A percentile compares a stretch with the other conserved stretches of the same genome.
phyloP scores from a whole-genome alignment of 2,329 filamentous ascomycete species.

The Neurospora crassa region DNA sequence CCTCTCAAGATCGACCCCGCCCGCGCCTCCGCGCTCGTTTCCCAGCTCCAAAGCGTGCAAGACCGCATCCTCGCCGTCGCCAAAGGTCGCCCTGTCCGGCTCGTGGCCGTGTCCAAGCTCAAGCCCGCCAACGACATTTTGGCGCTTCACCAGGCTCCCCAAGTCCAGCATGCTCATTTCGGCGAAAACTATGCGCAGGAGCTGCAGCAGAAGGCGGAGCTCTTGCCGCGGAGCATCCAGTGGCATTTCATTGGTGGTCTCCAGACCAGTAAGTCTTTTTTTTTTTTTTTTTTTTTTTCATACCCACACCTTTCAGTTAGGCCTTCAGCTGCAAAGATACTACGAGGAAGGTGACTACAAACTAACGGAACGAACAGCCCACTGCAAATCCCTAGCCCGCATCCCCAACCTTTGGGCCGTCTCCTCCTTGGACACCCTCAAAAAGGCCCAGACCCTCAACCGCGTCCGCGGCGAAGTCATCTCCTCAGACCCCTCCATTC shows the following conservation, averaged over 20 bases:
- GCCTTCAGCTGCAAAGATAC: no score
- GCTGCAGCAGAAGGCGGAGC: conserved; percentile 70
- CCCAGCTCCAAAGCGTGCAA: conserved; percentile 52
- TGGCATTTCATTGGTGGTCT: conserved; percentile 98
- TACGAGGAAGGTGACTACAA: neutral
- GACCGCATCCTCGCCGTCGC: conserved; percentile 44
- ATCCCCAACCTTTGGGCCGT: conserved; percentile 88
- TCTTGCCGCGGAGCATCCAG: conserved; percentile 66
- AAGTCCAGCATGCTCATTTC: conserved; percentile 61
- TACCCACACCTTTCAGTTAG: no score
- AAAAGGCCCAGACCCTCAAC: conserved; percentile 79
- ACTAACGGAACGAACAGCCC: conserved; percentile 45
- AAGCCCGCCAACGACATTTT: conserved; percentile 90
- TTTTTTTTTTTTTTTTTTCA: no score
- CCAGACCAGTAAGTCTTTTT: conserved; percentile 51
- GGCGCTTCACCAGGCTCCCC: conserved; percentile 58
- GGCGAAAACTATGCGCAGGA: conserved; percentile 97
- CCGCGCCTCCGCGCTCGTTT: conserved; percentile 51
- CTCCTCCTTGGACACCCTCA: conserved; percentile 76
- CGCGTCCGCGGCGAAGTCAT: conserved; percentile 52
- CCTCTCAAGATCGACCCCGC: conserved; percentile 54
- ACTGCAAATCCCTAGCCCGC: conserved; percentile 78
- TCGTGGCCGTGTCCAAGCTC: conserved; percentile 93
- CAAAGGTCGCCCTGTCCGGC: conserved; percentile 52
- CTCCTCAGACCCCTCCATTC: conserved; percentile 25